Percentiles rank a stretch among this genome's conserved stretches.
Conservation (phyloP, 2,329 filamentous ascomycete genomes). For the Elsinoe necatrix region DNA sequence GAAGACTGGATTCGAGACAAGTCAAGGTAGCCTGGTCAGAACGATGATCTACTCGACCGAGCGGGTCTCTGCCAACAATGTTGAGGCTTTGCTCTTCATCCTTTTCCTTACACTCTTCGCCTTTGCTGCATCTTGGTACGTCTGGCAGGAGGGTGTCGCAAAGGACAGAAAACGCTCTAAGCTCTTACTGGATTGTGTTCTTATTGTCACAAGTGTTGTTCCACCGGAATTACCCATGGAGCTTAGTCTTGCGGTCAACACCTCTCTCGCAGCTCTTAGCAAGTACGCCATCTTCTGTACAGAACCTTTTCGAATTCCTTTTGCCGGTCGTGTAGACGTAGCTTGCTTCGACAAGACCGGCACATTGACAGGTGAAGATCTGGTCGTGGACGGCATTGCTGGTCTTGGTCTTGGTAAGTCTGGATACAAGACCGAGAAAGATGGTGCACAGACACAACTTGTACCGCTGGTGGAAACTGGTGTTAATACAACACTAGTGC, state of each 20-base stretch:
- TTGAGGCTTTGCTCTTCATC: constrained; percentile 93
- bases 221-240: constrained; percentile 99
- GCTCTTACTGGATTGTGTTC: constrained; percentile 89
- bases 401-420: constrained; percentile 67
- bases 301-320: constrained; percentile 96
- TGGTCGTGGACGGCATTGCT: constrained; percentile 94
- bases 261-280: constrained; percentile 85
- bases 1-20: constrained; percentile 98
- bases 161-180: constrained; percentile 96
- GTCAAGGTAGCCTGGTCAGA: constrained; percentile 90
- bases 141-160: constrained; percentile 92
- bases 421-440: constrained; percentile 59
- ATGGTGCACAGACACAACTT: constrained; percentile 77
- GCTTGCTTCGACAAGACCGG: constrained; percentile 99
- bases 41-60: constrained; percentile 99
- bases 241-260: constrained; percentile 93
- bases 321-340: constrained; percentile 86
- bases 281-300: constrained; percentile 98
- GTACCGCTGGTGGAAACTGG: constrained; percentile 61
- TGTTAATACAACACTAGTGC: constrained; percentile 79
- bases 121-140: constrained; percentile 95
- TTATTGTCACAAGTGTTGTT: constrained; percentile 96
- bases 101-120: constrained; percentile 94
- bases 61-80: constrained; percentile 96
- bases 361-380: constrained; percentile 88